Evolutionary conservation across 441 rosid species (phyloP).

Genomic region (Erodium texanum): DNA sequence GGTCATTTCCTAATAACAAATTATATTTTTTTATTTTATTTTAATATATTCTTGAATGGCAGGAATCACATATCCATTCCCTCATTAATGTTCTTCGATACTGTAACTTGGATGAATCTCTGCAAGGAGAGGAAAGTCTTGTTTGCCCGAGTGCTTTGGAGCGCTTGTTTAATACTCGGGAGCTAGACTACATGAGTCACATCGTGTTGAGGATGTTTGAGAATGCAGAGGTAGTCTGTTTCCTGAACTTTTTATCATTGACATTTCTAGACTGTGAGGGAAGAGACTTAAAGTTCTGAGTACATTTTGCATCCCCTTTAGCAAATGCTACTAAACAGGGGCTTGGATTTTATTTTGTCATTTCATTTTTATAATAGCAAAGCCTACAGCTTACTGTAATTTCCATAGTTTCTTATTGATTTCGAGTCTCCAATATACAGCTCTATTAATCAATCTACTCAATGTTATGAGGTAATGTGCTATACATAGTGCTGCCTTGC

Average conservation of each 20-base stretch:
- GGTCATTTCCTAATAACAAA: neutral
- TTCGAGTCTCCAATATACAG: too few relatives aligned
- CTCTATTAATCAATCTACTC: too few relatives aligned
- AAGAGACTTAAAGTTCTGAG: neutral
- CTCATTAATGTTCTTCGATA: constrained; percentile 95
- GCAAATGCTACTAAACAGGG: too few relatives aligned
- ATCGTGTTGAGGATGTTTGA: constrained; percentile 94
- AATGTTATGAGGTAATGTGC: too few relatives aligned
- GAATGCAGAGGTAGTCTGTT: constrained; percentile 54
- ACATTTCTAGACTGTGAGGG: neutral
- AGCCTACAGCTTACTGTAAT: too few relatives aligned
- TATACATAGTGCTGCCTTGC: too few relatives aligned
- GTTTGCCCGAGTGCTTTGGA: constrained; percentile 70
- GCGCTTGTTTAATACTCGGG: constrained; percentile 77
- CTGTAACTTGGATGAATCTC: constrained; percentile 95
- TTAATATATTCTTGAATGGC: constrained; percentile 17
- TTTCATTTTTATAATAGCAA: too few relatives aligned
- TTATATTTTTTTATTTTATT: neutral
- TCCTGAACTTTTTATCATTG: neutral
- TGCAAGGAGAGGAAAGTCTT: constrained; percentile 91
- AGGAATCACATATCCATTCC: constrained; percentile 88
- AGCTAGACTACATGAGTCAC: constrained; percentile 99
- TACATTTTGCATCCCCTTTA: neutral
- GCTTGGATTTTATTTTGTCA: too few relatives aligned
- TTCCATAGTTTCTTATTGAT: too few relatives aligned